Evolutionary conservation across 2,329 filamentous ascomycete genomes (phyloP).

Genomic region (Trichoderma polysporum): DNA sequence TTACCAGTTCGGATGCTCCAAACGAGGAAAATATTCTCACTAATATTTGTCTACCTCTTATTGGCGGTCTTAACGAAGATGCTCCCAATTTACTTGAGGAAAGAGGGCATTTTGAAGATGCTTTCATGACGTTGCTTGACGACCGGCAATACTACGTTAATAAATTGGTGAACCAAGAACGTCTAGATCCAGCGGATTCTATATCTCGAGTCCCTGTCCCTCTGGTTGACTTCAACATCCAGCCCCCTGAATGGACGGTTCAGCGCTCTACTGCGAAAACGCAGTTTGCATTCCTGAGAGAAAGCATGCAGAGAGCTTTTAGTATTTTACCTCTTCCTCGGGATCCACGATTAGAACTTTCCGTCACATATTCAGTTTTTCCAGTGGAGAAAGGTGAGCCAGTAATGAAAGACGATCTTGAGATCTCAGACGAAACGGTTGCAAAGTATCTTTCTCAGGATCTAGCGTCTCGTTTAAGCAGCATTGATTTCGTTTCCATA

Average conservation of each 20-base stretch:
- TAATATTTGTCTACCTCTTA: neutral
- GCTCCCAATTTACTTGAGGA: neutral
- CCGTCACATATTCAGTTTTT: constrained; percentile 30
- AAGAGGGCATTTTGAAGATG: constrained; percentile 27
- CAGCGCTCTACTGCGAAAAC: constrained; percentile 23
- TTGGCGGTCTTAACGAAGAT: neutral
- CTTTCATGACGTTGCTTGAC: constrained; percentile 27
- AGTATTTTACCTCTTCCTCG: neutral
- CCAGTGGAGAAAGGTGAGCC: constrained; percentile 16
- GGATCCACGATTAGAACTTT: constrained; percentile 21
- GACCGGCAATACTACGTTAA: constrained; percentile 19
- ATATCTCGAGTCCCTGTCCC: constrained; percentile 33
- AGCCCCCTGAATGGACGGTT: constrained; percentile 28
- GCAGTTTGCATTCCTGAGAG: constrained; percentile 31
- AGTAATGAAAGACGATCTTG: constrained; percentile 23
- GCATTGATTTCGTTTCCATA: constrained; percentile 23
- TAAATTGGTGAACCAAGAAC: constrained; percentile 31
- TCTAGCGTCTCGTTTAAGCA: constrained; percentile 18
- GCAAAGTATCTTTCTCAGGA: constrained; percentile 23
- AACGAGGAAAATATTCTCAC: neutral
- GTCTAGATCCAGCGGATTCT: constrained; percentile 28
- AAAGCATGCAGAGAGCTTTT: constrained; percentile 5
- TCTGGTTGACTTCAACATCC: constrained; percentile 29
- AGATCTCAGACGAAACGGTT: neutral
- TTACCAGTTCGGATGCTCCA: constrained; percentile 22